Evolutionary conservation across 345 rosid genomes (phyloP).

Genomic region (Durio zibethinus): DNA sequence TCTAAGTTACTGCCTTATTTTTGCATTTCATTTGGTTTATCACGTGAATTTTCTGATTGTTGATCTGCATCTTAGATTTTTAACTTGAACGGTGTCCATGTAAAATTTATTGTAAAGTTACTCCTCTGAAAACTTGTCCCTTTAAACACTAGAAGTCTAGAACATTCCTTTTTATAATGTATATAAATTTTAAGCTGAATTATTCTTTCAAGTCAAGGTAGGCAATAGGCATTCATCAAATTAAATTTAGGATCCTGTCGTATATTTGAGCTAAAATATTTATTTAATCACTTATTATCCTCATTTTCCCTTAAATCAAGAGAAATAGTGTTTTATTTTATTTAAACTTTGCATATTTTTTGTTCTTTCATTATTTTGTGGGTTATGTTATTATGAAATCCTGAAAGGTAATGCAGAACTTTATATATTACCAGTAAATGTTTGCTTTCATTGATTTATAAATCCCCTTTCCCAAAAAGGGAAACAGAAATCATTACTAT

Average conservation of each 20-base stretch:
- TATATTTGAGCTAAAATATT: neutral
- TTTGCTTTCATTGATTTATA: conserved; percentile 30
- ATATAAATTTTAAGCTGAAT: neutral
- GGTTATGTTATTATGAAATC: neutral
- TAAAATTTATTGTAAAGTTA: neutral
- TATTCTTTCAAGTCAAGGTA: neutral
- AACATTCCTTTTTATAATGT: neutral
- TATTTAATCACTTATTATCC: neutral
- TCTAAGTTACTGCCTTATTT: neutral
- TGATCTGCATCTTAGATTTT: neutral
- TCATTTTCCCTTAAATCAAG: neutral
- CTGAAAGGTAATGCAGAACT: conserved; percentile 10
- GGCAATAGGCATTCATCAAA: neutral
- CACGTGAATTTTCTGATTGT: neutral
- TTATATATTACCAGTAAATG: conserved; percentile 9
- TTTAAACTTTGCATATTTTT: neutral
- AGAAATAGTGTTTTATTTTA: neutral
- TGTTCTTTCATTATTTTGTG: neutral
- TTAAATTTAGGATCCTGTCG: neutral
- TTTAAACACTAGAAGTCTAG: neutral
- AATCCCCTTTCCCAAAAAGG: conserved; percentile 31
- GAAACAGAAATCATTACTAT: conserved; percentile 25
- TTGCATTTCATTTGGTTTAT: neutral
- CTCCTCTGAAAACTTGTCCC: neutral
- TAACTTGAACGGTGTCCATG: neutral